Base-by-base conservation (phyloP, 352 stramenopile genomes). In the Phytophthora quininea region DNA sequence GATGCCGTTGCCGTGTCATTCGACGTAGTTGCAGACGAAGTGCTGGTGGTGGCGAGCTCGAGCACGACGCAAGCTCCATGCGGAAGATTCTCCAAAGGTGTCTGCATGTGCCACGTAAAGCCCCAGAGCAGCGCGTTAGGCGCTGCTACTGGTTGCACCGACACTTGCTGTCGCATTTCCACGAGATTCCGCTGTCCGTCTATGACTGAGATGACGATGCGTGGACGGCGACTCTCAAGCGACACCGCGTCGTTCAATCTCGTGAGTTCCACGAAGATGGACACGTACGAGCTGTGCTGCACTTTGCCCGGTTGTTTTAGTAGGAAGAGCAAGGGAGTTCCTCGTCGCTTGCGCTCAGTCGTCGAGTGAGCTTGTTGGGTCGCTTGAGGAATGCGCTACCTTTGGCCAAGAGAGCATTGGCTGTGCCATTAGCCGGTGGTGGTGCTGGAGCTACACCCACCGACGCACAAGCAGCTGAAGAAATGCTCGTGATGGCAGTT, bases 91-190 rank as follows among this genome's bases (percentile, higher is more conserved):
- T 97, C 91, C 10, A 98, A 58, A n/a, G 92, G 90, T 0, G 90
- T 98, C 60, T 97, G 90, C 92, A 98, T 97, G 69, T 97, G 87
- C 92, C 92, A 98, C 29, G 90, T 97, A 60, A 94, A 90, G 10
- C 86, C 80, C 86, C 92, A 98, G 32, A 92, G 62, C 7, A 96
- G 71, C 29, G 79, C 73, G 19, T 80, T 80, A 2, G 80, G 62
- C 2, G 88, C 62, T n/a, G 79, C 65, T 6, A 90, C 71, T 30
- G 82, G 86, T 64, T 94, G 81, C 31, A 85, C 67, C 1, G 85
- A 89, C 29, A 93, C 87, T 62, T 92, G 82, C 70, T 93, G 85
- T 50, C 86, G 84, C 68, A 85, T 86, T 60, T 95, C 85, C 24
- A 95, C 78, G 5, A 91, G 63, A 61, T 92, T 82, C 3, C 69